Evolutionary conservation across 2,329 filamentous ascomycete species (phyloP), one percentile per base, ranked within the genome.

Genomic region (Fusarium sp.): DNA sequence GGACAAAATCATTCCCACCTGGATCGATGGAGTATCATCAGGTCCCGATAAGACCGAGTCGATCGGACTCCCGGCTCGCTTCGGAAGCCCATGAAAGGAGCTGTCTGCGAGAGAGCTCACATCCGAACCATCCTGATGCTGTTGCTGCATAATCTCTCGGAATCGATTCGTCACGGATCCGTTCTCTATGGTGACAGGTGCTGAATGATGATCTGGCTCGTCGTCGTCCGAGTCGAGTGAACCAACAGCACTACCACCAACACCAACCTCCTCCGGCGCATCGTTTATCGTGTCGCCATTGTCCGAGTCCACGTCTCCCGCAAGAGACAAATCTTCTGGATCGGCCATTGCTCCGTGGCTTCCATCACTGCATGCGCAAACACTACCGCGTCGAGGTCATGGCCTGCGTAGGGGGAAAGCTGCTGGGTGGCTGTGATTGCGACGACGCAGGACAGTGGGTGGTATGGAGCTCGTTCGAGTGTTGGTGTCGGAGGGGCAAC

Each of bases 21-120:
- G 94, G 63, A 96, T 82, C 20, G 96, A 98, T 27, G 94, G 94
- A 10, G 94, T 92, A 81, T 97, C 94, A 79, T 97, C 95, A 22
- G 94, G 93, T 30, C 91, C 92, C 6, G 95, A 97, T 66, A 90
- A 82, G 32, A 91, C 82, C 15, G 93, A 95, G 73, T 89, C 91
- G 60, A 89, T 87, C 9, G 92, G 93, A 79, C 94, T 97, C 52
- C 89, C 90, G 43, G 87, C 85, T 76, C 89, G 87, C 70, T 85
- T 84, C 40, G 89, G 87, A 30, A 87, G 76, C 57, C 85, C 86
- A 75, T 89, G 88, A n/a, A 85, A 71, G 40, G 80, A 81, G 68
- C 78, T 80, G 35, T 84, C 86, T 70, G 88, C 88, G 27, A 85
- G 80, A n/a, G 87, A 89, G 65, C 86, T 87, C 70, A 87, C 84